Evolutionary conservation across 139 green algal species (phyloP).

Genomic region (Coelastrella sp.): DNA sequence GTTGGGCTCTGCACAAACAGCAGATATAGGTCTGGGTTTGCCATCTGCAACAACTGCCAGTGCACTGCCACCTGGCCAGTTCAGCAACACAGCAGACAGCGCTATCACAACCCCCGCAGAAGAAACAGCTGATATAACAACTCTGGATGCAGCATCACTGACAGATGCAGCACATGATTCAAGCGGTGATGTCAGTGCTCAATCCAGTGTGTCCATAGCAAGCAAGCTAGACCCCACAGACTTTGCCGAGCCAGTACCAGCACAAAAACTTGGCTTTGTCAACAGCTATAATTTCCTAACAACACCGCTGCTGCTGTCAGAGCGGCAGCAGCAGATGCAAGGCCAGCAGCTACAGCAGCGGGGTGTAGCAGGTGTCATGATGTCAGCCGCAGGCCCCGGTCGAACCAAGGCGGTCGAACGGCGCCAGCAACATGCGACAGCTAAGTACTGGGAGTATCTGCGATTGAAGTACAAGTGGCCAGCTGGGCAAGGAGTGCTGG

Average conservation of each 20-base stretch:
- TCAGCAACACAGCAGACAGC: not conserved
- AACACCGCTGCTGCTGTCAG: not conserved
- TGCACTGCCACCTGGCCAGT: not conserved
- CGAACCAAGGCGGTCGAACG: not conserved
- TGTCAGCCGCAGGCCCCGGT: not conserved
- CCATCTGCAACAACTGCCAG: no score
- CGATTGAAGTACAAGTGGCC: not conserved
- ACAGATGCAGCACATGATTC: not conserved
- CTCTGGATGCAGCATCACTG: not conserved
- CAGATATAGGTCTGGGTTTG: no score
- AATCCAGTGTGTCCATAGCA: no score
- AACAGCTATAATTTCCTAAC: not conserved
- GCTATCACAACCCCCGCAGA: no score
- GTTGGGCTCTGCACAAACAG: no score
- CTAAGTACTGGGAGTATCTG: not conserved
- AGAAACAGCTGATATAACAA: no score
- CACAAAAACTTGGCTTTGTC: not conserved
- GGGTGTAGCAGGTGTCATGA: not conserved
- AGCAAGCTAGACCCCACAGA: no score
- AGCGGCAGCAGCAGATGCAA: not conserved
- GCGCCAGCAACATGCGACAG: not conserved
- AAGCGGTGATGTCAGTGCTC: not conserved
- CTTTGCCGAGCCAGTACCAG: no score
- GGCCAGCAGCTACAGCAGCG: not conserved
- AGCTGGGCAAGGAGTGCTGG: not conserved